Percentiles rank a stretch among this genome's conserved stretches.
phyloP scores from a whole-genome alignment of 129 eudicot genomes.

The Oenanthe sinensis region DNA sequence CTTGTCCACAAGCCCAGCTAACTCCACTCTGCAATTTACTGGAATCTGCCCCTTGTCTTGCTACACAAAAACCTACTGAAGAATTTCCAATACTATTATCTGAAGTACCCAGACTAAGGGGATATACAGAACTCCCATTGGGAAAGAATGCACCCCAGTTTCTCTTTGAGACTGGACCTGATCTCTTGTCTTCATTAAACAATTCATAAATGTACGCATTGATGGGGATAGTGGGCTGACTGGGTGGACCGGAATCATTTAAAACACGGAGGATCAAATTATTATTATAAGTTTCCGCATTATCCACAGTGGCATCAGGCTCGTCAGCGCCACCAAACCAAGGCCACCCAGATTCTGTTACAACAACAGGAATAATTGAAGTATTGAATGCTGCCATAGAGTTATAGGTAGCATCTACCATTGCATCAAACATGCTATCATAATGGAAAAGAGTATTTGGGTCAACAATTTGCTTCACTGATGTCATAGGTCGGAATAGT shows the following conservation, averaged over 20 bases:
- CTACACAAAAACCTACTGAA: constrained; percentile 56
- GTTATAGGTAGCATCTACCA: constrained; percentile 77
- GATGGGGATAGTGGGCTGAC: constrained; percentile 51
- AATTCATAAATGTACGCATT: constrained; percentile 70
- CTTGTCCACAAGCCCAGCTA: constrained; percentile 82
- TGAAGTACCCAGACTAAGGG: constrained; percentile 31
- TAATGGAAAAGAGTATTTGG: constrained; percentile 73
- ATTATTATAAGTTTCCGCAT: too few species aligned
- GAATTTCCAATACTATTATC: constrained; percentile 29
- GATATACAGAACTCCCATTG: constrained; percentile 62
- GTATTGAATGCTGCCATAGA: constrained; percentile 48
- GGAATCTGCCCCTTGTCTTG: constrained; percentile 46
- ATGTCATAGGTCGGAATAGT: constrained; percentile 44
- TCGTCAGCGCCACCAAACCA: constrained; percentile 67
- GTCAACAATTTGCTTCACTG: constrained; percentile 81
- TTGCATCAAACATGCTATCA: constrained; percentile 82
- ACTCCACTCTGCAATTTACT: constrained; percentile 49
- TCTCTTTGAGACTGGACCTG: constrained; percentile 64
- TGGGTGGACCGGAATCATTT: constrained; percentile 70
- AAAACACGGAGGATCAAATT: constrained; percentile 53
- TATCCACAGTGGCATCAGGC: constrained; percentile 60
- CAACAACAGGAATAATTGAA: constrained; percentile 56
- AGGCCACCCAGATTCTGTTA: constrained; percentile 90
- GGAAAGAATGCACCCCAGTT: constrained; percentile 60
- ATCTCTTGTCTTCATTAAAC: constrained; percentile 60